phyloP scores from a whole-genome alignment of 2,329 filamentous ascomycete genomes.

The Alternaria hordeiaustralica region DNA sequence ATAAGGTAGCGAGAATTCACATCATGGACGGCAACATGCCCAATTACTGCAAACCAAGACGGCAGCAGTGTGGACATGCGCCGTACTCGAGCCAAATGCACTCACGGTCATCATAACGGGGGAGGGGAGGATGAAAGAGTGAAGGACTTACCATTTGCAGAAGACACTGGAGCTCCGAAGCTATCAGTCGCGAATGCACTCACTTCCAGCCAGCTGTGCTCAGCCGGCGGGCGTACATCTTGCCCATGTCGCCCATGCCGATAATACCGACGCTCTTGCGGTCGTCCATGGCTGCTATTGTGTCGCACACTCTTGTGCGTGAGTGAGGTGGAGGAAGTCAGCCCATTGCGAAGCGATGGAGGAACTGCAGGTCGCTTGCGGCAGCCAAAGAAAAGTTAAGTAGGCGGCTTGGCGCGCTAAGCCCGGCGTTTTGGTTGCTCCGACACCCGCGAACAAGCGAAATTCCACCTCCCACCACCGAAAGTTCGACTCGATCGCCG shows the following conservation, averaged over 20 bases:
- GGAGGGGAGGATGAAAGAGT: constrained; percentile 15
- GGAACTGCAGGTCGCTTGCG: constrained; percentile 9
- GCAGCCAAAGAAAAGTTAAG: constrained; percentile 28
- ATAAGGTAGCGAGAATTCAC: constrained; percentile 99
- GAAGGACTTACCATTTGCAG: constrained; percentile 34
- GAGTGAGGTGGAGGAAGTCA: constrained; percentile 34
- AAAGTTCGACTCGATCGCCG: constrained; percentile 30
- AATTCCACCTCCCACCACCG: constrained; percentile 17
- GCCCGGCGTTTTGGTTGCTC: constrained; percentile 16
- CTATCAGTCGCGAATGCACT: constrained; percentile 45
- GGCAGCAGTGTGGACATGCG: constrained; percentile 67
- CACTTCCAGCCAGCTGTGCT: constrained; percentile 97
- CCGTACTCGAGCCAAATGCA: constrained; percentile 99
- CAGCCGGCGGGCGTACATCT: constrained; percentile 92
- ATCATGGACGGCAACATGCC: constrained; percentile 84
- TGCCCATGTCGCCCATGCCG: constrained; percentile 99
- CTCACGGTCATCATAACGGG: constrained; percentile 95
- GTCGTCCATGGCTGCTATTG: constrained; percentile 60
- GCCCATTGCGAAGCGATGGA: constrained; percentile 34
- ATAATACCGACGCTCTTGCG: constrained; percentile 86
- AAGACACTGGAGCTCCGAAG: constrained; percentile 10
- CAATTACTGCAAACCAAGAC: constrained; percentile 72
- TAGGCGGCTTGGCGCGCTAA: constrained; percentile 20
- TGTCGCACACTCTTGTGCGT: constrained; percentile 28
- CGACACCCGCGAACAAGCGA: constrained; percentile 26